Evolutionary conservation across 352 stramenopile genomes (phyloP).

Genomic region (Phytophthora fragariae): DNA sequence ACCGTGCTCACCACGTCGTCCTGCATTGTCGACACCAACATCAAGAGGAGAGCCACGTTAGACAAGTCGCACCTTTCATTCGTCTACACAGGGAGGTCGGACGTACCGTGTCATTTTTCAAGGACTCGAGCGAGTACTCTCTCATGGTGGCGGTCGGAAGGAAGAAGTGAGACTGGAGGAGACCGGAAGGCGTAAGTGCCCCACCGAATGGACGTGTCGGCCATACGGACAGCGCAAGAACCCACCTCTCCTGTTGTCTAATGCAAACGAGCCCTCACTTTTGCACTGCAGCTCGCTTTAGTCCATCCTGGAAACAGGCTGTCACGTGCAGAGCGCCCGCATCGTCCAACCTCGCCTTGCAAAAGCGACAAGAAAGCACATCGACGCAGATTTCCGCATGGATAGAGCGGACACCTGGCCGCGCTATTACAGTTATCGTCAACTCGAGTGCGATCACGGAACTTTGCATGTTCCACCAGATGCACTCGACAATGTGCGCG

Average conservation of each 20-base stretch:
- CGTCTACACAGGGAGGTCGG: not conserved
- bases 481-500: constrained; percentile 10
- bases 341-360: constrained; percentile 28
- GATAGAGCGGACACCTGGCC: constrained; percentile 21
- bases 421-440: constrained; percentile 18
- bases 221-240: constrained; percentile 19
- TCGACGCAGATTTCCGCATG: constrained; percentile 25
- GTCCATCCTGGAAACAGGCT: constrained; percentile 37
- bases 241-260: constrained; percentile 26
- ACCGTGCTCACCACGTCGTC: constrained; percentile 23
- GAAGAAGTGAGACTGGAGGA: constrained; percentile 39
- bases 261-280: constrained; percentile 15
- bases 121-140: constrained; percentile 37
- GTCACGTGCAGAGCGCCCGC: constrained; percentile 24
- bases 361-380: constrained; percentile 33
- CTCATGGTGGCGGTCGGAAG: constrained; percentile 29
- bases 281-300: constrained; percentile 32
- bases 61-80: constrained; percentile 1
- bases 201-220: constrained; percentile 30
- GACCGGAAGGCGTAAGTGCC: constrained; percentile 13
- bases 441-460: constrained; percentile 18
- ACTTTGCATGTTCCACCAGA: constrained; percentile 21
- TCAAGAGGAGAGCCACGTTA: constrained; percentile 3
- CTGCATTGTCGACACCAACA: constrained; percentile 7
- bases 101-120: constrained; percentile 39